Evolutionary conservation across 805 yeast species (phyloP).

Genomic region (Lipomyces chichibuensis): DNA sequence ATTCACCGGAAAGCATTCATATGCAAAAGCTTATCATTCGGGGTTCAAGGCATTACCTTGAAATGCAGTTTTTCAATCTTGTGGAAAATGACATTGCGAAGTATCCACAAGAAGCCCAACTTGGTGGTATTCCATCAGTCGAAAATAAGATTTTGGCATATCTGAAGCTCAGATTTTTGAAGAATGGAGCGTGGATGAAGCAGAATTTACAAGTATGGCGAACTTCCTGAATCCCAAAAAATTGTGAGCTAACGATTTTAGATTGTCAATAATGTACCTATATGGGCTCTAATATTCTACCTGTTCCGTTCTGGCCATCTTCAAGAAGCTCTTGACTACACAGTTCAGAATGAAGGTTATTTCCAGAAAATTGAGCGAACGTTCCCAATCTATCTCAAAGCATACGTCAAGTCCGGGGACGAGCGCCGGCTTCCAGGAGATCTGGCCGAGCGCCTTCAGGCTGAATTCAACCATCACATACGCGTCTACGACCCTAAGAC

Average conservation of each 20-base stretch:
- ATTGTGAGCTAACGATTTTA: background rate
- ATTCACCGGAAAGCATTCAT: conserved; percentile 42
- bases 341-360: conserved; percentile 63
- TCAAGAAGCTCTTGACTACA: conserved; percentile 74
- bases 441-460: conserved; percentile 66
- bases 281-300: conserved; percentile 93
- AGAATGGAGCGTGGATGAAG: conserved; percentile 54
- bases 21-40: conserved; percentile 52
- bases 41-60: conserved; percentile 65
- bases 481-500: conserved; percentile 60
- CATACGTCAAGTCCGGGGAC: conserved; percentile 61
- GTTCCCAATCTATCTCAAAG: conserved; percentile 77
- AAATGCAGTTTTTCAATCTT: conserved; percentile 74
- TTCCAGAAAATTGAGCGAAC: conserved; percentile 84
- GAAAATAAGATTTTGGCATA: conserved; percentile 71
- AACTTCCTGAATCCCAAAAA: background rate
- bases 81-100: conserved; percentile 65
- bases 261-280: conserved; percentile 78
- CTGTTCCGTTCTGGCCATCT: conserved; percentile 80
- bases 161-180: conserved; percentile 52
- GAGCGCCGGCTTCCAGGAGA: conserved; percentile 61
- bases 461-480: conserved; percentile 84
- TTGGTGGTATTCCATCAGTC: conserved; percentile 72
- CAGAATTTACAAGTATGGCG: conserved; percentile 51
- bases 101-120: conserved; percentile 52